Base-by-base conservation (phyloP, 768 basidiomycete species). In the Tubosaeta brunneosetosa region DNA sequence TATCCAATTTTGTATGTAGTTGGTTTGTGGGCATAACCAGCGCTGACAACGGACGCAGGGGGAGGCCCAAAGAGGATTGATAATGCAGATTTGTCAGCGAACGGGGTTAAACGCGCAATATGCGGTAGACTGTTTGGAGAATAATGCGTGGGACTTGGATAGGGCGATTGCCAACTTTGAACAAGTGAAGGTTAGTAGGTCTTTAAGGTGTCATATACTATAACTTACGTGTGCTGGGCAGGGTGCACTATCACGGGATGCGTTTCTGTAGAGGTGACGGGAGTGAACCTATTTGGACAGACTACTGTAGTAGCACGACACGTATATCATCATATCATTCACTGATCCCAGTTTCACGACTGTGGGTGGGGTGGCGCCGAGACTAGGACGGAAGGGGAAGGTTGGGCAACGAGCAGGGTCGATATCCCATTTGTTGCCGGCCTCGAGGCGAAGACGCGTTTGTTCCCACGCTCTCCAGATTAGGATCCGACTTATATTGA, bases 131-230 rank as follows among this genome's bases (percentile, higher is more conserved):
- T 97, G 95, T 65, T 69, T 98, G 53, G 75, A 81, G 59, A 84
- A 83, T 45, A 97, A 94, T 64, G 82, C 73, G 8, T 98, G 94
- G 94, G 82, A 94, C 64, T 61, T 89, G 47, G 83, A 84, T 42
- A 76, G 78, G 53, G 97, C 97, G 0, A 63, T 92, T 25, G 77
- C 79, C 46, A 94, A 95, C 64, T 98, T 93, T 69, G 84, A 92
- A 63, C 78, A 88, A 66, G 88, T 97, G 61, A 89, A 88, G 81
- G 89, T 89, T 57, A 52, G 83, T 73, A 49, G 46, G 56, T 37
- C 4, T 2, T 44, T 17, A 12, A 12, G 41, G 47, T 46, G 22
- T 22, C 22, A 22, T 22, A 22, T 22, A 22, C 22, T 22, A 22
- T 22, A 22, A 25, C 63, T 69, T 59, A 71, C 63, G 57, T 68